Base-by-base conservation (phyloP, 805 yeast species). In the Myxozyma sirexii region DNA sequence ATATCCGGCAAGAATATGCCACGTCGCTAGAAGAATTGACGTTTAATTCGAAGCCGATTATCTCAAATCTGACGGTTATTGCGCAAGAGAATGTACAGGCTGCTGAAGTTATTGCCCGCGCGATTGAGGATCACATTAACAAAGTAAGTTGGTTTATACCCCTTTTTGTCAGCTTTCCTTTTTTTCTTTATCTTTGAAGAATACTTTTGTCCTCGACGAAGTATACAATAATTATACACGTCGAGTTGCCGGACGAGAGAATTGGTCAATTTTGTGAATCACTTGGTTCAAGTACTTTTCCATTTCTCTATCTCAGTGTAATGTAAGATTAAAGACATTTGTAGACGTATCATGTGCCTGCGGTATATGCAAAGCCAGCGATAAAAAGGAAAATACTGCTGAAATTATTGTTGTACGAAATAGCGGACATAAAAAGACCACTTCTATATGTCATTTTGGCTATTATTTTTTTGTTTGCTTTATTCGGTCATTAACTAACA, bases 31-130 rank as follows among this genome's bases (percentile, higher is more conserved):
- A 80, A 35, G 94, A 89, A 59, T 78, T 94, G 61, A 90, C 96
- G 3, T 87, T 87, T 75, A 92, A 91, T 73, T 90, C 97, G 6
- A 80, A 90, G 60, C 97, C 97, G 10, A 88, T 92, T 56, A 94
- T 94, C 61, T 86, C 88, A 41, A 87, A 84, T 45, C 79, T 92
- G 68, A 94, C 98, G 7, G 80, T 83, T 42, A 82, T 91, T 55
- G 98, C 99, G 1, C 88, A 84, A 67, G 98, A 94, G 70, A 90
- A 90, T 71, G 80, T 84, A 21, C 81, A 82, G 46, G 84, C 82
- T 56, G 97, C 97, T 7, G 82, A 83, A 54, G 88, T 86, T 50
- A 88, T 94, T 44, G 83, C 88, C 17, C 82, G 82, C 55, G 89
- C 91, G 15, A 82, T 94, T 56, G 90, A 86, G 66, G 79, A 79